Evolutionary conservation across 1,284 basidiomycete genomes (phyloP).

Genomic region (Paramarasmius palmivorus): DNA sequence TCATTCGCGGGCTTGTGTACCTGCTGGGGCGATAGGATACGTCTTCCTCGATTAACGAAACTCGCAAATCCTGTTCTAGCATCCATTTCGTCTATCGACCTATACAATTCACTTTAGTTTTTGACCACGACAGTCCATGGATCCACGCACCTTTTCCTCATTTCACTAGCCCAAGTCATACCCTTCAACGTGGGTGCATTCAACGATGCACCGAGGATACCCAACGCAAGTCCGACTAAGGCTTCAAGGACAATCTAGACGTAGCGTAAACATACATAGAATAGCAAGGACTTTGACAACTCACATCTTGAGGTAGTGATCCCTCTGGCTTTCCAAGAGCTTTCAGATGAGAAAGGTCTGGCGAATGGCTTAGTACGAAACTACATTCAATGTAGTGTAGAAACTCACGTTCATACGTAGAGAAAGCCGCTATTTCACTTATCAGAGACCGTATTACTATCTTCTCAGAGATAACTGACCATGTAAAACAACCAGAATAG

Average conservation of each 20-base stretch:
- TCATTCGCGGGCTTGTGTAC: not conserved
- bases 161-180: conserved; percentile 88
- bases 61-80: conserved; percentile 70
- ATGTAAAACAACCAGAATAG: conserved; percentile 49
- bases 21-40: conserved; percentile 29
- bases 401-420: conserved; percentile 64
- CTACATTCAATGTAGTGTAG: too few species aligned
- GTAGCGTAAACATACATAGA: not conserved
- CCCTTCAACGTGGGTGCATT: conserved; percentile 73
- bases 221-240: conserved; percentile 62
- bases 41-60: conserved; percentile 66
- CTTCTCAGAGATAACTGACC: conserved; percentile 32
- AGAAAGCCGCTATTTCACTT: conserved; percentile 36
- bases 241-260: conserved; percentile 71
- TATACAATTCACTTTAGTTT: conserved; percentile 25
- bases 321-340: conserved; percentile 70
- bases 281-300: conserved; percentile 20
- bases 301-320: conserved; percentile 62
- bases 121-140: not conserved
- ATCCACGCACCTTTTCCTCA: conserved; percentile 70
- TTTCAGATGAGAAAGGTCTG: conserved; percentile 75
- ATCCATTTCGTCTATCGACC: conserved; percentile 80
- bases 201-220: conserved; percentile 70
- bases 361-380: not conserved
- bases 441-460: conserved; percentile 5